Evolutionary conservation across 2,329 filamentous ascomycete genomes (phyloP).

Genomic region (Claviceps sp.): DNA sequence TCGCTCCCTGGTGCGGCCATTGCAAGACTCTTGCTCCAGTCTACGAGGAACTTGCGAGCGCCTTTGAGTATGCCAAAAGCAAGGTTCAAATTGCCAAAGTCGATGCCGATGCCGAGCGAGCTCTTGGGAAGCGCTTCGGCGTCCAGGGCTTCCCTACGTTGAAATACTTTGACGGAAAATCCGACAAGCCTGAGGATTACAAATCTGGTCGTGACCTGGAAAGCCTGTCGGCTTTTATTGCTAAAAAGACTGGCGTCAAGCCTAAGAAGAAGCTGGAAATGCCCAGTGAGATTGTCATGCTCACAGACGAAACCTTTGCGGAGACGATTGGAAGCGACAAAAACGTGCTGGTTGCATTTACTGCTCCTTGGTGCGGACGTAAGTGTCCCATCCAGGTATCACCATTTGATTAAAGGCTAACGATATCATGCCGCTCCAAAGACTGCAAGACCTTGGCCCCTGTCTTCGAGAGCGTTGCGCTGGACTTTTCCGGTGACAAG

Average conservation of each 20-base stretch:
- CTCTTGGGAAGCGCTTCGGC: constrained; percentile 72
- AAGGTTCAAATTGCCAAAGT: constrained; percentile 88
- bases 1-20: constrained; percentile 97
- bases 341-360: constrained; percentile 90
- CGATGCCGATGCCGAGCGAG: constrained; percentile 80
- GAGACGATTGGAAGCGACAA: constrained; percentile 69
- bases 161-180: constrained; percentile 97
- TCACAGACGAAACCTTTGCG: constrained; percentile 71
- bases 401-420: not conserved
- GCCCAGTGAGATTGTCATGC: constrained; percentile 62
- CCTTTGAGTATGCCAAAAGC: constrained; percentile 57
- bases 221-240: constrained; percentile 66
- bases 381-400: constrained; percentile 30
- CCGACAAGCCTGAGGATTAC: constrained; percentile 73
- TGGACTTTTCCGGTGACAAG: constrained; percentile 65
- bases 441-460: constrained; percentile 96
- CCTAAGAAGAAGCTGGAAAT: constrained; percentile 61
- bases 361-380: constrained; percentile 98
- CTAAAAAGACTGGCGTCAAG: constrained; percentile 76
- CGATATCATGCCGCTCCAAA: constrained; percentile 20
- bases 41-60: constrained; percentile 76
- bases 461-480: constrained; percentile 75
- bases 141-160: constrained; percentile 93
- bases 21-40: constrained; percentile 95
- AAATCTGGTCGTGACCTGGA: constrained; percentile 78